A percentile compares a stretch with the other conserved stretches of the same genome.
These are phyloP conservation scores for Mycena maculata DNA, from an alignment of 768 basidiomycete genomes.

Conservation along the genomic window DNA sequence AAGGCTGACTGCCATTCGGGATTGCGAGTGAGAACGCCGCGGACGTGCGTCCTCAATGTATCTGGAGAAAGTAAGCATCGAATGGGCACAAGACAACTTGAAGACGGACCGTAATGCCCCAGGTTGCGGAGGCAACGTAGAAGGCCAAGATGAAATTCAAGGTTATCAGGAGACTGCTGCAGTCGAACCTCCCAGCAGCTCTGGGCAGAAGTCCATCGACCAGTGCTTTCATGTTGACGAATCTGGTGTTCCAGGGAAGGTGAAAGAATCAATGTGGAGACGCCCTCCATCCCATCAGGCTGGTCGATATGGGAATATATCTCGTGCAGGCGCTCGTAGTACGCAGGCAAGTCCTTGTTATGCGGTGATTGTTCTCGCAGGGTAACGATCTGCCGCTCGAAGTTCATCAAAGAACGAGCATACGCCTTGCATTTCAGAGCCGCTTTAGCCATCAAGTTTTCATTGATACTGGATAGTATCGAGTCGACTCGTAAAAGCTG, in stretches of 20 bases:
- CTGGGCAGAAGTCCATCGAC: conserved; percentile 97
- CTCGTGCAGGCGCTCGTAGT: conserved; percentile 93
- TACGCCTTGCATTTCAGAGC: conserved; percentile 95
- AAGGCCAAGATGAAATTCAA: conserved; percentile 90
- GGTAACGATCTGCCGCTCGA: conserved; percentile 83
- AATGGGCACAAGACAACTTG: neutral
- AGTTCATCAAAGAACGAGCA: conserved; percentile 94
- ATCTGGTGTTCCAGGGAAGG: conserved; percentile 97
- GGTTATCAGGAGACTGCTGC: conserved; percentile 90
- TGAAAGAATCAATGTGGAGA: conserved; percentile 87
- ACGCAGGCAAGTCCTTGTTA: conserved; percentile 65
- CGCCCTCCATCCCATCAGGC: conserved; percentile 99
- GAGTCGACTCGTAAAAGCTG: conserved; percentile 83
- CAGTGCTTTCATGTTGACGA: conserved; percentile 96
- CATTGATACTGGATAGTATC: conserved; percentile 83
- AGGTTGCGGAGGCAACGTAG: conserved; percentile 92
- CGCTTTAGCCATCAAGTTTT: conserved; percentile 90
- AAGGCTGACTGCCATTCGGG: conserved; percentile 85
- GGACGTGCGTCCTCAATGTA: conserved; percentile 93
- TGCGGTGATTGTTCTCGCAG: conserved; percentile 56
- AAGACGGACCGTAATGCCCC: conserved; percentile 90
- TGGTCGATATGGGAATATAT: conserved; percentile 97
- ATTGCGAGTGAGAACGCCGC: conserved; percentile 86
- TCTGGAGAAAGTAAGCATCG: conserved; percentile 60
- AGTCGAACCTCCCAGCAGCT: conserved; percentile 98